Evolutionary conservation across 306 rosid species (phyloP), one percentile per base, ranked within the genome.

Genomic region (Prunus padus): DNA sequence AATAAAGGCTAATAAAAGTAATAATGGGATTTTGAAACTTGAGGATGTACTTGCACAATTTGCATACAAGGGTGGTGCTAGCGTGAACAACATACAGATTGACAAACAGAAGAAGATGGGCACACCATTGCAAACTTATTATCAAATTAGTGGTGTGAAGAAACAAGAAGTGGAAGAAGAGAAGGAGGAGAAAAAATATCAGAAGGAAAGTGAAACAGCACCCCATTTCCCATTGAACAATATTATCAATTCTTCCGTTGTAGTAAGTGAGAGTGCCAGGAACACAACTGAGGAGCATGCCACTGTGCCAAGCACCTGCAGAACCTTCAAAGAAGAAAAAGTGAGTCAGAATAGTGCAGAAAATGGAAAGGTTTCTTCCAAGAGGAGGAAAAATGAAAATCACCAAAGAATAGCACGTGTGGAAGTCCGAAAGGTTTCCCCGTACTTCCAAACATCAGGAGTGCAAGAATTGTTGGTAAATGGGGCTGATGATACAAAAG

Each of bases 341-440:
- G 11, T 44, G 54, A 15, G 23, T 67, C 54, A 11, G 18, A 25
- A 44, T 44, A 44, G 54, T 22, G 54, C 55, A 13, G 52, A 20
- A 11, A 42, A 11, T 67, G 51, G 51, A 11, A 20, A 40, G 26
- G 54, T 67, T 42, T 67, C 71, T 22, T 23, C 55, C 25, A 67
- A 67, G 54, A 67, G 33, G 52, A 56, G 72, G 62, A 14, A 62
- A 26, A 68, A 26, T 3, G 69, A 40, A 37, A 70, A 76, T 15
- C 73, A 10, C 15, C 25, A 55, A 42, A 66, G 66, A 4, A 61
- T 6, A 5, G 66, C 66, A 50, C 15, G 12, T 11, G 30, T 51
- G 25, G 30, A 54, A 52, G 45, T 70, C n/a, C 54, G 20, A 67
- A 74, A 74, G 55, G 74, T 82, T 51, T 82, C 80, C 60, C 77